Conservation (phyloP, 257 asterid species). For the Ophiorrhiza pumila region DNA sequence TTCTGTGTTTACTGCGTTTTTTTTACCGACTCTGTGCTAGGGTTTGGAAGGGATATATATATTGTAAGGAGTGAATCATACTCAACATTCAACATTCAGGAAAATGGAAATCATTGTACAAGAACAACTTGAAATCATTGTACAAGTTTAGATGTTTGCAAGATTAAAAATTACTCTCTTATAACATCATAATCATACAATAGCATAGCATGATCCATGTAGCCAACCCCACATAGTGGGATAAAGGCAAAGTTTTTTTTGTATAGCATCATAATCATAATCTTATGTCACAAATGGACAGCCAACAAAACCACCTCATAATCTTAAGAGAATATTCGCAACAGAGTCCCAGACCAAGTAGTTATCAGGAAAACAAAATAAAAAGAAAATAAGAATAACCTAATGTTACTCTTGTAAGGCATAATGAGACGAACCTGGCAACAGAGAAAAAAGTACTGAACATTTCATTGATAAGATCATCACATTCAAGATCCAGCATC, state of each 20-base stretch:
- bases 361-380: background rate
- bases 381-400: background rate
- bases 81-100: too few relatives aligned
- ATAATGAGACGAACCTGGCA: conserved; percentile 54
- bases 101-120: too few relatives aligned
- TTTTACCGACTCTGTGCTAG: too few relatives aligned
- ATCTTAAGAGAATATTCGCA: background rate
- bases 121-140: background rate
- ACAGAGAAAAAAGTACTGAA: conserved; percentile 68
- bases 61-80: too few relatives aligned
- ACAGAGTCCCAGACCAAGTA: background rate
- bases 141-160: background rate
- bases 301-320: background rate
- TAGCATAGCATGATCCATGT: too few relatives aligned
- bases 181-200: too few relatives aligned
- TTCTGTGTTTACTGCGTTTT: too few relatives aligned
- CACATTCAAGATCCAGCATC: conserved; percentile 99
- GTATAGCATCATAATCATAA: too few relatives aligned
- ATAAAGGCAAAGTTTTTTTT: too few relatives aligned
- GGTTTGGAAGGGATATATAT: too few relatives aligned
- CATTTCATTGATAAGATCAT: conserved; percentile 87
- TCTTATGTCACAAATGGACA: background rate
- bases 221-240: too few relatives aligned
- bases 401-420: background rate
- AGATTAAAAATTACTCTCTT: background rate